phyloP scores from a whole-genome alignment of 2,329 filamentous ascomycete species.

The Penicillium sp. region DNA sequence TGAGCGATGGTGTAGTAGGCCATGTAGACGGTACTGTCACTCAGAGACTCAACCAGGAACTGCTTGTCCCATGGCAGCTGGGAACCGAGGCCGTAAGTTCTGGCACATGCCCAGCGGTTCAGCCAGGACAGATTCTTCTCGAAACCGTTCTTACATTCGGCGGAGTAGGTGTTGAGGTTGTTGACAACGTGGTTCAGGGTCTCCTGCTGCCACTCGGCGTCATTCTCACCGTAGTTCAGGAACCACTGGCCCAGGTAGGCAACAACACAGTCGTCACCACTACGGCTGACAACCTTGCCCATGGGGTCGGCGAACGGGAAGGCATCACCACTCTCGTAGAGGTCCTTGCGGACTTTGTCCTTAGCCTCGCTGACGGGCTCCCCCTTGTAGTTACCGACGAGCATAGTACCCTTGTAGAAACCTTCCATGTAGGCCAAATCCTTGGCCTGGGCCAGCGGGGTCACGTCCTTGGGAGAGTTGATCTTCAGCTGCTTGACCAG shows the following conservation, averaged over 20 bases:
- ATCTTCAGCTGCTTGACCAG: conserved; percentile 94
- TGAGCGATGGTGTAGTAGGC: conserved; percentile 61
- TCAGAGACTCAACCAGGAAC: conserved; percentile 88
- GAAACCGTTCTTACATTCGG: conserved; percentile 75
- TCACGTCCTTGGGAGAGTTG: conserved; percentile 89
- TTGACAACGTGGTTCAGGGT: conserved; percentile 71
- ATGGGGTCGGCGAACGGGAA: conserved; percentile 95
- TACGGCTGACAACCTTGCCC: conserved; percentile 81
- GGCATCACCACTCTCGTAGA: conserved; percentile 73
- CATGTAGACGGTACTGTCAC: conserved; percentile 85
- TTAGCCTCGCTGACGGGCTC: conserved; percentile 84
- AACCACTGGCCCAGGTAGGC: conserved; percentile 97
- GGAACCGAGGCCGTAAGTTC: conserved; percentile 87
- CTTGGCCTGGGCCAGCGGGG: conserved; percentile 88
- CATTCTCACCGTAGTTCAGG: conserved; percentile 88
- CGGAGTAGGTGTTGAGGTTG: conserved; percentile 74
- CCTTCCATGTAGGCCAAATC: conserved; percentile 96
- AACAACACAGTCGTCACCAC: conserved; percentile 88
- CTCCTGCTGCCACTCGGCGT: conserved; percentile 71
- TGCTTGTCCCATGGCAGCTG: conserved; percentile 90
- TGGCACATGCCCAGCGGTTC: conserved; percentile 90
- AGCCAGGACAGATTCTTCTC: conserved; percentile 87
- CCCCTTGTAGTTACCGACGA: conserved; percentile 83
- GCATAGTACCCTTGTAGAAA: conserved; percentile 91
- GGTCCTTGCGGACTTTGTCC: conserved; percentile 73